These are phyloP conservation scores for Trametes polyzona DNA, from an alignment of 1,284 basidiomycete species.

Conservation along the genomic window DNA sequence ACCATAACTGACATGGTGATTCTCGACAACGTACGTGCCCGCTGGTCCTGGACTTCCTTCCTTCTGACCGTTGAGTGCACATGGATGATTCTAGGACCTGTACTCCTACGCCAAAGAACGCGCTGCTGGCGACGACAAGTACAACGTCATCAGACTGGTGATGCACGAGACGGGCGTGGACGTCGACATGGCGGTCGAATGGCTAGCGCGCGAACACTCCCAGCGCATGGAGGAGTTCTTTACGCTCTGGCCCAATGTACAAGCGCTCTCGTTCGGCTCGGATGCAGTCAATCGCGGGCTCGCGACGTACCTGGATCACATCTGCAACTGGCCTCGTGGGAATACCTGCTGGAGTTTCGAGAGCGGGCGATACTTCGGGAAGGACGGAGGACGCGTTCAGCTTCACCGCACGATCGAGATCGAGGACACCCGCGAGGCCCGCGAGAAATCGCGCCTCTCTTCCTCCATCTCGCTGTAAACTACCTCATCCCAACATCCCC, in stretches of 20 bases:
- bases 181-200: constrained; percentile 26
- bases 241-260: constrained; percentile 17
- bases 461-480: no score
- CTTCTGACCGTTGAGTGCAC: background rate
- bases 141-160: constrained; percentile 41
- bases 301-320: constrained; percentile 29
- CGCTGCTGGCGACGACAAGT: constrained; percentile 34
- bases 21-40: constrained; percentile 38
- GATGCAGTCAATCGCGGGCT: constrained; percentile 2
- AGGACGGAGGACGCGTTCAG: background rate
- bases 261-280: constrained; percentile 12
- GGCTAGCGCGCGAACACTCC: constrained; percentile 23
- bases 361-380: constrained; percentile 36
- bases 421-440: no score
- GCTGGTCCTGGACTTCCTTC: no score
- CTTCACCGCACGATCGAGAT: background rate
- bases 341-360: constrained; percentile 38
- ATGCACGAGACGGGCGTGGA: constrained; percentile 31
- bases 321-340: constrained; percentile 34
- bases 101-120: constrained; percentile 43
- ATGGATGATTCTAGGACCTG: constrained; percentile 32
- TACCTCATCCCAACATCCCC: no score
- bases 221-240: constrained; percentile 19
- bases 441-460: no score
- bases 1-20: constrained; percentile 26